Percentiles rank a stretch among this genome's conserved stretches.
Conservation (phyloP, 2,329 filamentous ascomycete genomes). For the Fusarium sp. region DNA sequence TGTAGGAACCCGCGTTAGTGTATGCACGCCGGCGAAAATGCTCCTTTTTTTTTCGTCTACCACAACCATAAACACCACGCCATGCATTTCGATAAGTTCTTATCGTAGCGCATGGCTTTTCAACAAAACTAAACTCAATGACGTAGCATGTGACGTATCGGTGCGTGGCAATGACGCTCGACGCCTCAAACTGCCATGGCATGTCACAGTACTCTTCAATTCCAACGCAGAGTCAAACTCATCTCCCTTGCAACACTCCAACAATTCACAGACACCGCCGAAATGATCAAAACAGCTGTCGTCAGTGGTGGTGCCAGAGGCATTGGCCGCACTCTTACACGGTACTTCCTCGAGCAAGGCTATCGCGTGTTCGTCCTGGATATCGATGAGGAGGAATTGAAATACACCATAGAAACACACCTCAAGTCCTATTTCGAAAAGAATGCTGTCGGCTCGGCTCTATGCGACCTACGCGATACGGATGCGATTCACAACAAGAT, state of each 20-base stretch:
- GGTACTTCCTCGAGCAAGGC: constrained; percentile 17
- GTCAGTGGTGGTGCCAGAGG: constrained; percentile 22
- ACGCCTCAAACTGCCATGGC: not conserved
- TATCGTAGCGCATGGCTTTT: not conserved
- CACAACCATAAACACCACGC: not conserved
- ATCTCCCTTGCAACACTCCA: not conserved
- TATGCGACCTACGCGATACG: constrained; percentile 3
- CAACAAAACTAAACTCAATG: not conserved
- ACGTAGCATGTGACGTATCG: constrained; percentile 23
- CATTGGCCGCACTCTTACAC: constrained; percentile 9
- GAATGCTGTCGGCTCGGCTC: not conserved
- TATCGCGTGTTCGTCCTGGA: constrained; percentile 22
- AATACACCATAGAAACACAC: constrained; percentile 5
- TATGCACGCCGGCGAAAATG: not conserved
- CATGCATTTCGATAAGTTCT: not conserved
- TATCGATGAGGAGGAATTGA: constrained; percentile 19
- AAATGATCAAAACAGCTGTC: constrained; percentile 7
- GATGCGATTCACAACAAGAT: constrained; percentile 12
- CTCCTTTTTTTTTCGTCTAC: not conserved
- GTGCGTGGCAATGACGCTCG: constrained; percentile 15
- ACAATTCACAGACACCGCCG: not conserved
- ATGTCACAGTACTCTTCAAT: not conserved
- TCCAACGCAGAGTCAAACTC: fast-evolving
- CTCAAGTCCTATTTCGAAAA: constrained; percentile 18
- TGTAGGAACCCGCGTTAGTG: not conserved